phyloP scores from a whole-genome alignment of 352 stramenopile genomes.

The Albugo laibachii region DNA sequence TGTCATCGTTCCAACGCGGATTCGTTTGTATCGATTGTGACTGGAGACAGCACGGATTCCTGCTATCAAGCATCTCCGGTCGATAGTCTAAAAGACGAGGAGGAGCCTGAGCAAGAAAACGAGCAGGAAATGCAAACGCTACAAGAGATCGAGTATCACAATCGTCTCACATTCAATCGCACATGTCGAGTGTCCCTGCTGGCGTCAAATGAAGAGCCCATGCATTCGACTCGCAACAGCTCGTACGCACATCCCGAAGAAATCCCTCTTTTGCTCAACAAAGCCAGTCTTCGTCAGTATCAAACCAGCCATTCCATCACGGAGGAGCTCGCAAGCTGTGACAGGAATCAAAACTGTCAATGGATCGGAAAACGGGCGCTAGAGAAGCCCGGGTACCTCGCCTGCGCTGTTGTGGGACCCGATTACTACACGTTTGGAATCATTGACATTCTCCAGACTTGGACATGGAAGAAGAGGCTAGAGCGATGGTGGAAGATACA shows the following conservation, averaged over 20 bases:
- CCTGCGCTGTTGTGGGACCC: constrained; percentile 50
- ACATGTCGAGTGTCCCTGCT: constrained; percentile 59
- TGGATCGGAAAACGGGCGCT: constrained; percentile 40
- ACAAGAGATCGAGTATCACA: constrained; percentile 11
- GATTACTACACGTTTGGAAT: constrained; percentile 79
- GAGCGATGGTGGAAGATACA: constrained; percentile 75
- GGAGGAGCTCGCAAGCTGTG: no score
- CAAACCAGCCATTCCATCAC: constrained; percentile 10
- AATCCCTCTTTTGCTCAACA: constrained; percentile 15
- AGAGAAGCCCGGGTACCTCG: constrained; percentile 48
- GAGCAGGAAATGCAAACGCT: constrained; percentile 11
- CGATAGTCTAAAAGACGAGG: not conserved
- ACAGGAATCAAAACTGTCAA: constrained; percentile 3
- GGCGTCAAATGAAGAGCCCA: constrained; percentile 18
- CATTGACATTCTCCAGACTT: constrained; percentile 83
- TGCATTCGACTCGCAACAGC: constrained; percentile 14
- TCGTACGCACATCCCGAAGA: no score
- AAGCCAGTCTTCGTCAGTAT: constrained; percentile 18
- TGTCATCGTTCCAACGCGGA: constrained; percentile 22
- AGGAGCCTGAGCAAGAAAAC: not conserved
- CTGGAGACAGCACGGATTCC: constrained; percentile 11
- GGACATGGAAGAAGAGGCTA: constrained; percentile 62
- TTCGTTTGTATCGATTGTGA: constrained; percentile 19
- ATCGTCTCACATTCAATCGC: constrained; percentile 22
- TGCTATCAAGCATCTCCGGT: not conserved